Conservation (phyloP, 2,329 filamentous ascomycete species). For the Trichoderma lentiforme region DNA sequence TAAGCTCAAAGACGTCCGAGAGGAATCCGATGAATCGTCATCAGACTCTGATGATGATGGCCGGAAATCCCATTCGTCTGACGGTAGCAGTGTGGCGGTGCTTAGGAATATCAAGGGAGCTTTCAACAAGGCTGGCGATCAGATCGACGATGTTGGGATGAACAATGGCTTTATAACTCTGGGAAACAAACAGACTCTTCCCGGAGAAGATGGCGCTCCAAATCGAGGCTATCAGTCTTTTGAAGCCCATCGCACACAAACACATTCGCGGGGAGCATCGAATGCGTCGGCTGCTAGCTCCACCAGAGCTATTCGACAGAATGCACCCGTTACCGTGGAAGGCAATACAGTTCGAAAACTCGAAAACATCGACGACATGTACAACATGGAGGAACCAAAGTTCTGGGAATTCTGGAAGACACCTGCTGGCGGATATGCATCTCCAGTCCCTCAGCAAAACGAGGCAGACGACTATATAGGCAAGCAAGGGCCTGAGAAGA, state of each 20-base stretch:
- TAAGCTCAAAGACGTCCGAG: slow-evolving; percentile 4
- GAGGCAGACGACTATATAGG: slow-evolving; percentile 37
- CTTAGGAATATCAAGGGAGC: slow-evolving; percentile 46
- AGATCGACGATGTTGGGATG: slow-evolving; percentile 52
- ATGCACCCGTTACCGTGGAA: not conserved
- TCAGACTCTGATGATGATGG: not conserved
- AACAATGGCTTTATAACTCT: slow-evolving; percentile 50
- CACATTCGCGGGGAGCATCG: slow-evolving; percentile 37
- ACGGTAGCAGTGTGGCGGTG: slow-evolving; percentile 26
- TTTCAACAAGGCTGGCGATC: slow-evolving; percentile 45
- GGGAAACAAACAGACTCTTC: not conserved
- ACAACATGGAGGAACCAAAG: slow-evolving; percentile 41
- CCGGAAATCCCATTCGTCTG: slow-evolving; percentile 22
- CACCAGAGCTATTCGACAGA: slow-evolving; percentile 24
- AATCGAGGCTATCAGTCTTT: slow-evolving; percentile 28
- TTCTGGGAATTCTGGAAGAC: slow-evolving; percentile 67
- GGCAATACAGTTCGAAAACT: slow-evolving; percentile 54
- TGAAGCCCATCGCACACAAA: slow-evolving; percentile 32
- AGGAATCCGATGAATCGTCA: slow-evolving; percentile 1
- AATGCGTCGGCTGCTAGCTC: slow-evolving; percentile 40
- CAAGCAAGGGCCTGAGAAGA: slow-evolving; percentile 38
- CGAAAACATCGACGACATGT: slow-evolving; percentile 48
- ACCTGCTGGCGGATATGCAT: slow-evolving; percentile 58
- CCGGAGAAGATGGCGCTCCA: slow-evolving; percentile 24
- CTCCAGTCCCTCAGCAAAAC: slow-evolving; percentile 57